Base-by-base conservation (phyloP, 371 early-diverging fungal species). In the Mucor circinelloides region DNA sequence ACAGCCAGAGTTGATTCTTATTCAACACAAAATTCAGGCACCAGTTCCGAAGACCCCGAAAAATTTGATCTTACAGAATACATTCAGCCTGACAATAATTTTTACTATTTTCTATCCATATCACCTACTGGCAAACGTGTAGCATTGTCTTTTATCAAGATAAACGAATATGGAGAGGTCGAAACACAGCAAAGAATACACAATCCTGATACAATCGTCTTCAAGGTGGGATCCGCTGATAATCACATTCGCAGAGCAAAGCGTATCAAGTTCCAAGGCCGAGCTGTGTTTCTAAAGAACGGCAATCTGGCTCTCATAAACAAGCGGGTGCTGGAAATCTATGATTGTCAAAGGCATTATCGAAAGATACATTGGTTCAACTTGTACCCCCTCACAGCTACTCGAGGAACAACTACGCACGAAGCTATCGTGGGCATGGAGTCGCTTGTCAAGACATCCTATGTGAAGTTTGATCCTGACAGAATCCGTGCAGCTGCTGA, bases 41-140 rank as follows among this genome's bases (percentile, higher is more conserved):
- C 38, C 32, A 38, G 21, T 23, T 38, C 19, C 36, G 38, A 58
- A 3, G 38, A 38, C 7, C 19, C 44, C 13, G 31, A 28, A 28
- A 44, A 27, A 17, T 5, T 61, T 28, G 25, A 61, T 48, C 21
- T 48, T 1, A 48, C 61, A 4, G 6, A 46, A 3, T 7, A 30
- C 46, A 32, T 61, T 31, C 2, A 48, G 7, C n/a, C 21, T 0
- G 61, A 28, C 2, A 10, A n/a, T 32, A 30, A 61, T 12, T 17
- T 23, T 8, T 62, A 52, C 63, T 52, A 52, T 6, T 62, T 62
- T 25, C 52, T 62, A 15, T 62, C 63, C 9, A 52, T 62, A 52
- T 62, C 63, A 19, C 36, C 12, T 23, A 36, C 32, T 32, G 63
- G 63, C 10, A 36, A 23, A 17, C 36, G 46, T 17, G 23, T 52